A percentile compares a stretch with the other conserved stretches of the same genome.
These are phyloP conservation scores for Filobasidium uniguttulatum DNA, from an alignment of 1,284 basidiomycete genomes.

Conservation along the genomic window DNA sequence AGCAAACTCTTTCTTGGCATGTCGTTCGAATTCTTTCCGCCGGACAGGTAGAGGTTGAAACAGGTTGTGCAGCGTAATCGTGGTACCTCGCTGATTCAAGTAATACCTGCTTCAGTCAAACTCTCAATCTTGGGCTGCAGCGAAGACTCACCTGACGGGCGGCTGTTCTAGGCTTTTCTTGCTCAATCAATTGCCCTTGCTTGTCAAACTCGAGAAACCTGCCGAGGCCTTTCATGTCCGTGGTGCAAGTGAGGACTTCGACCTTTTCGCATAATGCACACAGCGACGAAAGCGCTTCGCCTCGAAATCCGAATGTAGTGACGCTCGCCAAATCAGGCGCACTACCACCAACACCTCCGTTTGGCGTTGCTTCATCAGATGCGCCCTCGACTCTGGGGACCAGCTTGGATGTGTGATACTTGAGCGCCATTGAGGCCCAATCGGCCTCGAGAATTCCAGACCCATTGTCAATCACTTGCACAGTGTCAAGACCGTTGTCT, in stretches of 20 bases:
- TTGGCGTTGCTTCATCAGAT: background rate
- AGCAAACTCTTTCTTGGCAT: conserved; percentile 76
- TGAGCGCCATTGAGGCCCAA: conserved; percentile 56
- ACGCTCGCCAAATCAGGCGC: conserved; percentile 53
- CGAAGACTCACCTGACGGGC: conserved; percentile 64
- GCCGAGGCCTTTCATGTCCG: conserved; percentile 58
- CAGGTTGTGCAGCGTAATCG: conserved; percentile 57
- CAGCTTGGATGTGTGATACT: conserved; percentile 86
- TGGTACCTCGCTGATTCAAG: conserved; percentile 62
- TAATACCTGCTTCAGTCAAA: no score
- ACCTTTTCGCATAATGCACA: conserved; percentile 70
- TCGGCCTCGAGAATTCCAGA: conserved; percentile 65
- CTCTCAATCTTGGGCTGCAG: no score
- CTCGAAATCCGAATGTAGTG: conserved; percentile 84
- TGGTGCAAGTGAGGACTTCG: conserved; percentile 58
- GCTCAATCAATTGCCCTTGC: conserved; percentile 46
- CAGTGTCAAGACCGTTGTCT: conserved; percentile 66
- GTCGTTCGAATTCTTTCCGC: conserved; percentile 79
- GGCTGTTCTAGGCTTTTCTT: conserved; percentile 42
- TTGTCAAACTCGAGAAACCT: conserved; percentile 58
- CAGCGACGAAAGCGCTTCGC: conserved; percentile 85
- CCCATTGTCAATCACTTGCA: conserved; percentile 92
- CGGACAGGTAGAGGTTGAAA: conserved; percentile 79
- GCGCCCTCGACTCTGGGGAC: no score
- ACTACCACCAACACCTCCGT: background rate